Base-by-base conservation (phyloP, 2,329 filamentous ascomycete species). In the Diplodia seriata region DNA sequence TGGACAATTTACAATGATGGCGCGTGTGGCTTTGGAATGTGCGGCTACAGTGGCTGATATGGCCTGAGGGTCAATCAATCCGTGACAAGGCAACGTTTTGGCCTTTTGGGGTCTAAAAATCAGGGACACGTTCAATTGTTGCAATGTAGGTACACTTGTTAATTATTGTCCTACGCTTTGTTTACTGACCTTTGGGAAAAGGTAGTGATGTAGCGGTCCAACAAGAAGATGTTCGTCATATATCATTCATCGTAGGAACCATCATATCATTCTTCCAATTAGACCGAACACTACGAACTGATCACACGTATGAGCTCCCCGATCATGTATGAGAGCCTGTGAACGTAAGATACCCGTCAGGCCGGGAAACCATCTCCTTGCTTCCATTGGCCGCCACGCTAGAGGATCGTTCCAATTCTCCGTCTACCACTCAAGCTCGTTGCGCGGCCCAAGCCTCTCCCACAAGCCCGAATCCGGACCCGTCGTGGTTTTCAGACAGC, bases 401-500 rank as follows among this genome's bases (percentile, higher is more conserved):
- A 14, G 49, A 40, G 12, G 2, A 61, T 36, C 4, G 49, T 36
- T 11, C 9, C 14, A 29, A 50, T 49, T 6, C 15, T 15, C 15
- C 14, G 2, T 11, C 23, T 59, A 67, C 64, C 64, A 67, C 2
- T 67, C 64, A 14, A 67, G 36, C 12, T 51, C 64, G 15, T 29
- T 59, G n/a, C 43, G 54, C 20, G 29, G 9, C 20, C 64, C 64
- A 9, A 57, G 20, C 29, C n/a, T 59, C n/a, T 47, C 64, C 33
- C 29, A 67, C 11, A 38, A 5, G n/a, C 38, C 64, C 20, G 50
- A 23, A 7, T 51, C 54, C 23, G 53, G 51, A 14, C 23, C 33
- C 31, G 33, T 55, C n/a, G 54, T 54, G 11, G 66, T 12, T 61
- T 62, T 67, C 47, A 49, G 14, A 38, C 33, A 67, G 33, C 49